phyloP scores from a whole-genome alignment of 1,284 basidiomycete species.

The Ustilago crameri region DNA sequence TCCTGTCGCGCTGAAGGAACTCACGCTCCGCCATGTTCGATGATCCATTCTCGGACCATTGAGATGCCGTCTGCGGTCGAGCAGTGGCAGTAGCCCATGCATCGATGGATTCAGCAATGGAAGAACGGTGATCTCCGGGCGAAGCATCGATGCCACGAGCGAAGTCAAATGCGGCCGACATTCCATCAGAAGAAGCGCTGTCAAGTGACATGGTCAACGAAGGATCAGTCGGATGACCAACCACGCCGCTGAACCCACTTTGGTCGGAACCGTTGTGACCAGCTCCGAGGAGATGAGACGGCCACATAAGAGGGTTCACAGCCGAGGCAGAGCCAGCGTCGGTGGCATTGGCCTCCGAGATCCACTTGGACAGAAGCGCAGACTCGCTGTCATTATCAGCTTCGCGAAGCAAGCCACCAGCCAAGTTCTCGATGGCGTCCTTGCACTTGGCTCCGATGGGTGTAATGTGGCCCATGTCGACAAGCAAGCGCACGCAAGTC shows the following conservation, averaged over 20 bases:
- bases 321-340: constrained; percentile 9
- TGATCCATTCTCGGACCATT: constrained; percentile 42
- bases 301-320: constrained; percentile 41
- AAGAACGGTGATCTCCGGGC: constrained; percentile 33
- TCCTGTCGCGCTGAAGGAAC: constrained; percentile 33
- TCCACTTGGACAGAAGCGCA: constrained; percentile 35
- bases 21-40: constrained; percentile 37
- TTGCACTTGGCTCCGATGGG: constrained; percentile 50
- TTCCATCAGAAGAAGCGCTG: constrained; percentile 43
- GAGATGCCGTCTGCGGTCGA: constrained; percentile 33
- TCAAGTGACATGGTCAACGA: constrained; percentile 49
- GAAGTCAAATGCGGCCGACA: constrained; percentile 48
- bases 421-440: constrained; percentile 44
- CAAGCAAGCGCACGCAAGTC: constrained; percentile 39
- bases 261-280: constrained; percentile 21
- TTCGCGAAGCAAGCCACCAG: constrained; percentile 26
- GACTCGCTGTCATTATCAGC: constrained; percentile 25
- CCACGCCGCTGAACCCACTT: constrained; percentile 12
- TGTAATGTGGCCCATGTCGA: constrained; percentile 47
- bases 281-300: constrained; percentile 32
- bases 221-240: constrained; percentile 30
- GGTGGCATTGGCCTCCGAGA: constrained; percentile 19
- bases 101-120: constrained; percentile 44
- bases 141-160: constrained; percentile 35
- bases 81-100: constrained; percentile 29